Conservation (phyloP, 768 basidiomycete species). For the Boletus reticuloceps region DNA sequence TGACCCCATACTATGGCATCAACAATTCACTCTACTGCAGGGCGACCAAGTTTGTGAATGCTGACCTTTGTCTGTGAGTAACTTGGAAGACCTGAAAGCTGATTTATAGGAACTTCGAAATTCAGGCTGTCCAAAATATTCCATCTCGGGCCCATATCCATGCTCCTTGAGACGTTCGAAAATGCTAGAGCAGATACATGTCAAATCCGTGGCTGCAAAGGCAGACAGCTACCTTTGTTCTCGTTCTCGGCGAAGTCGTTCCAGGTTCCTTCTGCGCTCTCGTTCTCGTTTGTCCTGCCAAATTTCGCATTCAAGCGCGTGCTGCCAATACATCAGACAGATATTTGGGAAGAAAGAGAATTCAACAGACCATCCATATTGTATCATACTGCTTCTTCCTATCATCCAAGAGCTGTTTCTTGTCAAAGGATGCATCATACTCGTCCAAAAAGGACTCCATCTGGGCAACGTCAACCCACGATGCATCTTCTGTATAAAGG, state of each 20-base stretch:
- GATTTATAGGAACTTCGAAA: not conserved
- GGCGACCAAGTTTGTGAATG: too few species aligned
- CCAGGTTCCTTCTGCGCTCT: not conserved
- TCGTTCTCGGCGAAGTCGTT: not conserved
- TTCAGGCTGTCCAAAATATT: rapidly evolving
- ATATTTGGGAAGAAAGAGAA: not conserved
- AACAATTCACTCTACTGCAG: not conserved
- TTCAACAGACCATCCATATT: not conserved
- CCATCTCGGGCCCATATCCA: constrained; percentile 5
- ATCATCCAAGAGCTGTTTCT: not conserved
- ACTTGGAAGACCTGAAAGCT: constrained; percentile 1
- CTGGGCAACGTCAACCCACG: constrained; percentile 3
- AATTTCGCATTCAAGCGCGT: not conserved
- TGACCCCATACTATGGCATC: constrained; percentile 5
- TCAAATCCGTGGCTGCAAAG: too few species aligned
- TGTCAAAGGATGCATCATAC: not conserved
- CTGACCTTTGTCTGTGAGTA: constrained; percentile 11
- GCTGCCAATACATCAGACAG: not conserved
- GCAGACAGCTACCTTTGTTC: not conserved
- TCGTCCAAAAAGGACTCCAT: constrained; percentile 6
- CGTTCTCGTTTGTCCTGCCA: not conserved
- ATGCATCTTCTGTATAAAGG: too few species aligned
- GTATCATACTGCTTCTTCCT: not conserved
- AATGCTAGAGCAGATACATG: constrained; percentile 1
- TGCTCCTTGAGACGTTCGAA: constrained; percentile 2